A percentile compares a stretch with the other conserved stretches of the same genome.
These are phyloP conservation scores for Fallopia convolvulus DNA, from an alignment of 148 eudicot species.

Conservation along the genomic window DNA sequence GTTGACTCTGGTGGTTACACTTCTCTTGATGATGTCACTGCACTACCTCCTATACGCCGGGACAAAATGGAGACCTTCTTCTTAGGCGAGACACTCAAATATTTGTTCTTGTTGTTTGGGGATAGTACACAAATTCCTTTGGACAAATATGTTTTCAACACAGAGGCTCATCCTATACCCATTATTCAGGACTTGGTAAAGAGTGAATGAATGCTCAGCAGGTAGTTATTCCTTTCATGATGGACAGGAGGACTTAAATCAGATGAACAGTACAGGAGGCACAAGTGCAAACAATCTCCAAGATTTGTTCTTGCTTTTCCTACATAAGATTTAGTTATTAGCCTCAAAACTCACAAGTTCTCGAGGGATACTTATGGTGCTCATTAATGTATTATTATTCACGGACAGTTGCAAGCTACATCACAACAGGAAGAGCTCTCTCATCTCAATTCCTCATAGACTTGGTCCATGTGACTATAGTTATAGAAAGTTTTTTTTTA, in stretches of 20 bases:
- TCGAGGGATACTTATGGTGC: not conserved
- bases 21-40: conserved; percentile 90
- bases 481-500: not conserved
- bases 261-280: not conserved
- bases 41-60: conserved; percentile 68
- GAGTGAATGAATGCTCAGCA: conserved; percentile 19
- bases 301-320: not conserved
- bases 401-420: not conserved
- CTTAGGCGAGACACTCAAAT: conserved; percentile 91
- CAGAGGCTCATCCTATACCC: conserved; percentile 95
- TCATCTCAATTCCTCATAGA: not conserved
- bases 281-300: not conserved
- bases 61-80: conserved; percentile 99
- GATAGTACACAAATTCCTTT: conserved; percentile 46
- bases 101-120: conserved; percentile 65
- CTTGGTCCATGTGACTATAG: not conserved
- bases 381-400: not conserved
- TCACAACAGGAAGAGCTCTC: not conserved
- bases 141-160: conserved; percentile 80
- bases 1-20: conserved; percentile 88
- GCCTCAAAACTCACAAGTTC: not conserved
- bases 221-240: conserved; percentile 1
- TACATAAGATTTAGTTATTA: not conserved
- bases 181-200: conserved; percentile 25
- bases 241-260: not conserved